phyloP scores from a whole-genome alignment of 495 filamentous ascomycete genomes.

The Hypomontagnella submonticulosa region DNA sequence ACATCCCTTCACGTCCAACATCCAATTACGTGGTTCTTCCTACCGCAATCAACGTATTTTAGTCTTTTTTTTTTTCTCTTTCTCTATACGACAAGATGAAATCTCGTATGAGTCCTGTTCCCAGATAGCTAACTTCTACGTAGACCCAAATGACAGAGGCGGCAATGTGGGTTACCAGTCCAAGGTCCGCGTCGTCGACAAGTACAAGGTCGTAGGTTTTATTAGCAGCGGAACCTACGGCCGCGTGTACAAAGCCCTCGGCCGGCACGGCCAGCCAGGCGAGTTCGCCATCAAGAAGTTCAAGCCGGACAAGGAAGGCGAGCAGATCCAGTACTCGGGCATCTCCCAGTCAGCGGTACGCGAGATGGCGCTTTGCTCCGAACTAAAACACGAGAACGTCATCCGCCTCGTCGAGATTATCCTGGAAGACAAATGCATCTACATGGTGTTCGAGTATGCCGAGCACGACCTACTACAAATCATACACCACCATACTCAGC shows the following conservation, averaged over 20 bases:
- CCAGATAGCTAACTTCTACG: conserved; percentile 16
- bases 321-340: conserved; percentile 92
- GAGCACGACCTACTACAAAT: conserved; percentile 98
- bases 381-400: conserved; percentile 88
- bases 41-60: conserved; percentile 41
- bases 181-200: conserved; percentile 88
- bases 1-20: conserved; percentile 19
- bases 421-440: conserved; percentile 98
- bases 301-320: conserved; percentile 99
- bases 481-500: conserved; percentile 96
- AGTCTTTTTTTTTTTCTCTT: conserved; percentile 39
- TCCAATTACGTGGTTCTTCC: conserved; percentile 23
- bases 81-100: conserved; percentile 57
- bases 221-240: conserved; percentile 99
- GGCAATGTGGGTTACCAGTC: conserved; percentile 73
- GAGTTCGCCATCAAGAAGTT: conserved; percentile 99
- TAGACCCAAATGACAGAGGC: conserved; percentile 61
- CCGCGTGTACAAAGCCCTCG: conserved; percentile 93
- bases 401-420: conserved; percentile 96
- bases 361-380: conserved; percentile 98
- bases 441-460: conserved; percentile 99
- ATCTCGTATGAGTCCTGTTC: conserved; percentile 47
- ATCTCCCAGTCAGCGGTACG: conserved; percentile 97
- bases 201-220: conserved; percentile 96
- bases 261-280: conserved; percentile 73